Evolutionary conservation across 768 basidiomycete genomes (phyloP).

Genomic region (Leccinellum luteum): DNA sequence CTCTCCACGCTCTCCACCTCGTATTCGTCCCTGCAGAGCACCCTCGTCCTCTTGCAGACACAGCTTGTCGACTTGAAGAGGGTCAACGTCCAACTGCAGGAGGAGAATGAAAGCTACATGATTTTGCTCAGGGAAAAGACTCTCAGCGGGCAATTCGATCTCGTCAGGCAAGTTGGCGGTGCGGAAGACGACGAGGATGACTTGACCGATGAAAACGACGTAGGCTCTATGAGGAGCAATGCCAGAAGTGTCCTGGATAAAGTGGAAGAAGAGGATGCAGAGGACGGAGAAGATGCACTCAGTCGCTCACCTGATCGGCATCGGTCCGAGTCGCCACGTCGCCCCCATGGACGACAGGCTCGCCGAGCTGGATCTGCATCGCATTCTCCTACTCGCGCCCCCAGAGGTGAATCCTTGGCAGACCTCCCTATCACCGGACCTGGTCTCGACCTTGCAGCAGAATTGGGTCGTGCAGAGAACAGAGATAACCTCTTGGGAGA

Average conservation of each 20-base stretch:
- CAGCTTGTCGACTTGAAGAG: slow-evolving; percentile 86
- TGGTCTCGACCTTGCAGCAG: slow-evolving; percentile 86
- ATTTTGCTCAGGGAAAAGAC: slow-evolving; percentile 90
- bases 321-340: slow-evolving; percentile 40
- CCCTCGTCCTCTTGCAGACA: slow-evolving; percentile 76
- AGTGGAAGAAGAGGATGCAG: slow-evolving; percentile 51
- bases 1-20: slow-evolving; percentile 85
- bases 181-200: slow-evolving; percentile 34
- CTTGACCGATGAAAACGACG: slow-evolving; percentile 42
- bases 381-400: slow-evolving; percentile 40
- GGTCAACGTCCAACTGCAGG: slow-evolving; percentile 84
- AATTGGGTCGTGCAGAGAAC: slow-evolving; percentile 88
- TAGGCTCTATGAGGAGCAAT: slow-evolving; percentile 55
- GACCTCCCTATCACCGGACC: slow-evolving; percentile 86
- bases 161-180: slow-evolving; percentile 64
- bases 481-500: slow-evolving; percentile 71
- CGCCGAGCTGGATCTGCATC: slow-evolving; percentile 56
- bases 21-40: slow-evolving; percentile 78
- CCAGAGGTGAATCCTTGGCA: slow-evolving; percentile 78
- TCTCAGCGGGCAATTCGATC: slow-evolving; percentile 81
- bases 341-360: slow-evolving; percentile 42
- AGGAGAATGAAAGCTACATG: slow-evolving; percentile 98
- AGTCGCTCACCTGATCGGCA: slow-evolving; percentile 37
- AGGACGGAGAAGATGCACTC: slow-evolving; percentile 44
- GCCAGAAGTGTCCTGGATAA: slow-evolving; percentile 58